phyloP scores from a whole-genome alignment of 2,329 filamentous ascomycete genomes.

The Penicillium sp. region DNA sequence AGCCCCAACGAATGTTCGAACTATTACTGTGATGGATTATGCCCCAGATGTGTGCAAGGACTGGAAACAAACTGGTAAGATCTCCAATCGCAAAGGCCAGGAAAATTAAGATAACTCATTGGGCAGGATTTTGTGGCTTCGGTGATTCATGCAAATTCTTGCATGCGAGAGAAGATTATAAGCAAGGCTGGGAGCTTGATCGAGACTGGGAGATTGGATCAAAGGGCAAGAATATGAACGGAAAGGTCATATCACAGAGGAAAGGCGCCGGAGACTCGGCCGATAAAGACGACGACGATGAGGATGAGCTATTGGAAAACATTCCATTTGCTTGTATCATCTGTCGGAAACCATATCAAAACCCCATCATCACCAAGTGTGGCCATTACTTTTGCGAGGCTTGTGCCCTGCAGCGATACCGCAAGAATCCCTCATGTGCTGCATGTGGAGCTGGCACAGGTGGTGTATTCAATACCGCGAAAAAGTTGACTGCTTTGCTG shows the following conservation, averaged over 20 bases:
- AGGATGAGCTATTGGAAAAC: constrained; percentile 68
- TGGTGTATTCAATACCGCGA: constrained; percentile 84
- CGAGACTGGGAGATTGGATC: constrained; percentile 84
- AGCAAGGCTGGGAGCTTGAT: constrained; percentile 93
- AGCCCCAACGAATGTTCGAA: constrained; percentile 78
- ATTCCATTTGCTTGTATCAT: constrained; percentile 89
- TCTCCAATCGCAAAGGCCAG: background rate
- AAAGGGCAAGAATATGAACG: constrained; percentile 48
- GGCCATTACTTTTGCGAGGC: constrained; percentile 93
- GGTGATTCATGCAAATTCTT: constrained; percentile 72
- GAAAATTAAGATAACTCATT: constrained; percentile 24
- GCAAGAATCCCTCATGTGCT: constrained; percentile 79
- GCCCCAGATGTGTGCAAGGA: constrained; percentile 94
- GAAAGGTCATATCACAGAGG: constrained; percentile 46
- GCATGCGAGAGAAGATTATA: constrained; percentile 59
- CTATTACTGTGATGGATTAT: constrained; percentile 84
- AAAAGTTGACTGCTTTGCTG: constrained; percentile 72
- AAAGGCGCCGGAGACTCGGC: constrained; percentile 43
- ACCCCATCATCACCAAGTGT: constrained; percentile 80
- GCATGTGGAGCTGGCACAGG: constrained; percentile 79
- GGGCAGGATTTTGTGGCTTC: constrained; percentile 50
- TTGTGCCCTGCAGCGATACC: constrained; percentile 80
- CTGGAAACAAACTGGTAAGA: constrained; percentile 67
- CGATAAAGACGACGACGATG: constrained; percentile 50
- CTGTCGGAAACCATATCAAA: constrained; percentile 70